Percentiles rank a stretch among this genome's conserved stretches.
Conservation (phyloP, 2,329 filamentous ascomycete genomes). For the Fusarium aywerte region DNA sequence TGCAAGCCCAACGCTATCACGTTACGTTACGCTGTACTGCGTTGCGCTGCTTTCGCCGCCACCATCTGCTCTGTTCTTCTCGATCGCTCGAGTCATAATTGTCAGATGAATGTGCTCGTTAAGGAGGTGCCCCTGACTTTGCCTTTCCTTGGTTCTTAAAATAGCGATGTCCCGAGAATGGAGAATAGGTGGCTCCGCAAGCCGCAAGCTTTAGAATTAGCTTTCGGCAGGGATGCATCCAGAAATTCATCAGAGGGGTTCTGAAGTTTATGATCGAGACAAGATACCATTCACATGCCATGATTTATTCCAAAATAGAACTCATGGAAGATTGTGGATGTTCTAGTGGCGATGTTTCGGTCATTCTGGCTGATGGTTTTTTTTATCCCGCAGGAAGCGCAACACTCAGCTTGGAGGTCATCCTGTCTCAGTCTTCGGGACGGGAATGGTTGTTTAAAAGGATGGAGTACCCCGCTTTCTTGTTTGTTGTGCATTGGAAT, state of each 20-base stretch:
- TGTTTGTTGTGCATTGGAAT: conserved; percentile 27
- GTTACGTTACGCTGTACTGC: conserved; percentile 3
- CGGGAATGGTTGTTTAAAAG: conserved; percentile 37
- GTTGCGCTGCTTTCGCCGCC: conserved; percentile 6
- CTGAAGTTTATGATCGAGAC: conserved; percentile 12
- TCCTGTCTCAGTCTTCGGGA: conserved; percentile 42
- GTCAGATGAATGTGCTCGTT: conserved; percentile 23
- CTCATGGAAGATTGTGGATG: conserved; percentile 17
- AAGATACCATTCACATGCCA: conserved; percentile 26
- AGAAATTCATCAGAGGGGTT: conserved; percentile 13
- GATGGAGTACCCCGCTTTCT: conserved; percentile 16
- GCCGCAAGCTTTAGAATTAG: conserved; percentile 13
- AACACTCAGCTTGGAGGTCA: conserved; percentile 41
- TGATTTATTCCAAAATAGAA: conserved; percentile 2
- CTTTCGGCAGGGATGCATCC: conserved; percentile 30
- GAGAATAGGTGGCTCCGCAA: conserved; percentile 17
- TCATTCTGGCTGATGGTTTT: conserved; percentile 12
- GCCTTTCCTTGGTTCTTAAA: conserved; percentile 43
- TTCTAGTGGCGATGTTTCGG: conserved; percentile 29
- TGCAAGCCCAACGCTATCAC: background rate
- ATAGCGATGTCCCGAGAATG: conserved; percentile 34
- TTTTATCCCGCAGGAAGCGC: conserved; percentile 35
- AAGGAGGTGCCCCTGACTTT: conserved; percentile 47
- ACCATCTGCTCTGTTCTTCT: conserved; percentile 1
- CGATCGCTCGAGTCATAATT: conserved; percentile 7